A percentile compares a stretch with the other conserved stretches of the same genome.
These are phyloP conservation scores for Globisporangium nodosum DNA, from an alignment of 352 stramenopile genomes.

Conservation along the genomic window DNA sequence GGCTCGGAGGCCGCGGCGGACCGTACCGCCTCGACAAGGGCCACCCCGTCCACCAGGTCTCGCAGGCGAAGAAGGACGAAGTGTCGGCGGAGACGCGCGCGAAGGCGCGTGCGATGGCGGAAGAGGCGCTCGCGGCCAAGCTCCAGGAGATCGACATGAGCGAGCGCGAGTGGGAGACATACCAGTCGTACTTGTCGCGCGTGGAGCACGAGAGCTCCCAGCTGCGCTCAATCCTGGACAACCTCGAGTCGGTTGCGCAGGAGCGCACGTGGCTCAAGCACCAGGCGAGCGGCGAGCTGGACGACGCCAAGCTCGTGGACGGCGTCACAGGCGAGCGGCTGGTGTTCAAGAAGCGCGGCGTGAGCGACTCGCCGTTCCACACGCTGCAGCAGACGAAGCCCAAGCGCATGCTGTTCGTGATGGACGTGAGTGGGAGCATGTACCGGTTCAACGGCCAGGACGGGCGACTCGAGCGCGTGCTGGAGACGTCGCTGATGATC, in stretches of 20 bases:
- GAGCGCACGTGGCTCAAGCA: conserved; percentile 92
- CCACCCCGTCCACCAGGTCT: conserved; percentile 93
- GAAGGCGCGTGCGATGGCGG: conserved; percentile 64
- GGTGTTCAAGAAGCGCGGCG: conserved; percentile 91
- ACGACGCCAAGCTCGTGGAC: conserved; percentile 94
- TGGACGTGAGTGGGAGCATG: conserved; percentile 92
- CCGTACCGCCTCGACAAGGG: conserved; percentile 93
- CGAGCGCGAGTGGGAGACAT: conserved; percentile 73
- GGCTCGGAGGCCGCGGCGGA: conserved; percentile 91
- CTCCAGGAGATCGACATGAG: conserved; percentile 85
- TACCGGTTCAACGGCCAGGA: conserved; percentile 94
- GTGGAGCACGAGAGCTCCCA: conserved; percentile 77
- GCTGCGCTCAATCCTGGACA: conserved; percentile 72
- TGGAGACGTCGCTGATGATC: conserved; percentile 94
- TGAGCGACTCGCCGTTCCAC: conserved; percentile 52
- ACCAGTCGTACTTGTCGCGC: conserved; percentile 63
- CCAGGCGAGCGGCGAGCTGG: conserved; percentile 92
- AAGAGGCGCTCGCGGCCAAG: conserved; percentile 59
- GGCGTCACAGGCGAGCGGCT: conserved; percentile 87
- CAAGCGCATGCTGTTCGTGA: conserved; percentile 89
- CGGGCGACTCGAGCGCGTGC: conserved; percentile 86
- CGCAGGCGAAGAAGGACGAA: conserved; percentile 90
- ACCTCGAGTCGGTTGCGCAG: conserved; percentile 77
- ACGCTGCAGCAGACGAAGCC: conserved; percentile 31
- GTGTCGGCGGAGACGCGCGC: conserved; percentile 81